Percentiles rank a stretch among this genome's conserved stretches.
Conservation (phyloP, 1,284 basidiomycete genomes). For the Papiliotrema nemorosa region DNA sequence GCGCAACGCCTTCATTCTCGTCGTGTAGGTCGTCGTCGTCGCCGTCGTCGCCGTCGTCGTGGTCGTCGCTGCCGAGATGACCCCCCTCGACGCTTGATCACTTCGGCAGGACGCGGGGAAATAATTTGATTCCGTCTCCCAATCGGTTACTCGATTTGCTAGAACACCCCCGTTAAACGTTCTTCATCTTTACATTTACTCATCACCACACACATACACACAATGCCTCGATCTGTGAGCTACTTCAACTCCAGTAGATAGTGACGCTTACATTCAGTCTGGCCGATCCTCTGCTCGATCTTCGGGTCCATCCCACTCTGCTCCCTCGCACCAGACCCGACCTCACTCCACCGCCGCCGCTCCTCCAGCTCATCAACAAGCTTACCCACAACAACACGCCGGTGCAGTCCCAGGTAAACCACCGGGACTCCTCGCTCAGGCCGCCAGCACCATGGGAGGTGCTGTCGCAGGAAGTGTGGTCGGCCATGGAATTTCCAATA, state of each 20-base stretch:
- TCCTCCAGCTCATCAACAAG: constrained; percentile 12
- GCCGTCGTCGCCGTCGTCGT: no score
- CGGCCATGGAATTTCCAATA: constrained; percentile 56
- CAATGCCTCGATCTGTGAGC: constrained; percentile 35
- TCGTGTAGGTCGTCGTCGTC: no score
- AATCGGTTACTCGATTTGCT: background rate
- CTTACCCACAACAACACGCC: constrained; percentile 18
- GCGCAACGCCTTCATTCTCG: no score
- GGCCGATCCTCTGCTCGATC: constrained; percentile 43
- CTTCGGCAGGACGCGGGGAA: no score
- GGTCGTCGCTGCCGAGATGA: no score
- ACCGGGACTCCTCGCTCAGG: constrained; percentile 48
- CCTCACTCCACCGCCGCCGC: constrained; percentile 37
- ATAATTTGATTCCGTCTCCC: background rate
- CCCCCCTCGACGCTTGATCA: no score
- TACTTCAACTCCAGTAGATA: background rate
- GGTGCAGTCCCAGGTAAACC: constrained; percentile 24
- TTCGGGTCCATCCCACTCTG: constrained; percentile 24
- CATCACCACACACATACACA: constrained; percentile 1
- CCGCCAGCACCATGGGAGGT: constrained; percentile 57
- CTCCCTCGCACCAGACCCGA: constrained; percentile 29
- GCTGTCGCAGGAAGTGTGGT: constrained; percentile 54
- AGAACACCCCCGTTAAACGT: background rate
- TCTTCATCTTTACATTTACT: background rate
- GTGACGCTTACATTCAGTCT: constrained; percentile 15